Percentiles rank a stretch among this genome's conserved stretches.
These are phyloP conservation scores for Tilletia caries DNA, from an alignment of 1,284 basidiomycete genomes.

Conservation along the genomic window DNA sequence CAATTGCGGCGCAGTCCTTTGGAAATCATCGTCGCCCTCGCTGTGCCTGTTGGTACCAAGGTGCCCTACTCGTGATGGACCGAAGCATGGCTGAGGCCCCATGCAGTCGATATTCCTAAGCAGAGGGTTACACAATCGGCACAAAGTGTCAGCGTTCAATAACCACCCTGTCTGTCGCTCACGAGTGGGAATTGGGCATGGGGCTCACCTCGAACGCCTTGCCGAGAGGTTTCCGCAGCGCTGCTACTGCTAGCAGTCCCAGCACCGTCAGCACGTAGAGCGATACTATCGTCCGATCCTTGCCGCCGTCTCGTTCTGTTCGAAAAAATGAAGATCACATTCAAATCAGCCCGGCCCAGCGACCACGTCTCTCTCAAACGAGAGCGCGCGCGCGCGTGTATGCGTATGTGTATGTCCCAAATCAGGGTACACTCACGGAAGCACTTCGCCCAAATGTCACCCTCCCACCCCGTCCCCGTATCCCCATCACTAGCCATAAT, in stretches of 20 bases:
- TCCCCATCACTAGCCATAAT: constrained; percentile 46
- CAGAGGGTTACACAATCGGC: not conserved
- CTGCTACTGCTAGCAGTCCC: constrained; percentile 15
- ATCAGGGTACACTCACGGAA: constrained; percentile 28
- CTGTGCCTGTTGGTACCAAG: constrained; percentile 11
- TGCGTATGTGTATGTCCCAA: no score
- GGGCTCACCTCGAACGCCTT: constrained; percentile 7
- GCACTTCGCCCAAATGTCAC: constrained; percentile 53
- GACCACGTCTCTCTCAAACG: no score
- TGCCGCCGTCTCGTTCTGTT: constrained; percentile 43
- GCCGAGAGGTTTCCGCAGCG: not conserved
- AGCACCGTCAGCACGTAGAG: constrained; percentile 34
- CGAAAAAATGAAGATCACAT: not conserved
- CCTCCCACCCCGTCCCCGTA: constrained; percentile 51
- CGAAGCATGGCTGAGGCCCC: constrained; percentile 5
- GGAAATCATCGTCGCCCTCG: not conserved
- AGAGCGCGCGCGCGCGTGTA: no score
- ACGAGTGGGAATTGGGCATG: not conserved
- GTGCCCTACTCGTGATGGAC: constrained; percentile 1
- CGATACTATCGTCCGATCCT: constrained; percentile 47
- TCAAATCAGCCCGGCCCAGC: not conserved
- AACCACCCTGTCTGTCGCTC: not conserved
- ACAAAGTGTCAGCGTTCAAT: not conserved
- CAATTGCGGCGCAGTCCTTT: no score
- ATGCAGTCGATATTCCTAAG: not conserved